Base-by-base conservation (phyloP, 495 filamentous ascomycete genomes). In the Aspergillus egyptiacus region DNA sequence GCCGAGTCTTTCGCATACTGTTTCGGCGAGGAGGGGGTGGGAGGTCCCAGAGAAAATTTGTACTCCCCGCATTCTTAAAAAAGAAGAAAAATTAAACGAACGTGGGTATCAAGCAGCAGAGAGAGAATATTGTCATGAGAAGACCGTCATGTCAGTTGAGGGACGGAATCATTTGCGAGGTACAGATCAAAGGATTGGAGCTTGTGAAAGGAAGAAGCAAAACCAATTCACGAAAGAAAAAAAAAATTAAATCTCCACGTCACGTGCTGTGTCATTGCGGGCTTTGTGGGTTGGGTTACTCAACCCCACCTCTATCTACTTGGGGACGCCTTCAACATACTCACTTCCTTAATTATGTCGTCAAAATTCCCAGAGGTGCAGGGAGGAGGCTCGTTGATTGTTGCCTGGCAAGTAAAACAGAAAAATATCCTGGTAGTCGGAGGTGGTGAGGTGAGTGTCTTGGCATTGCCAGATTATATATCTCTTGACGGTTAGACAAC, bases 401-500 rank as follows among this genome's bases (percentile, higher is more conserved):
- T 98, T 37, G 93, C 93, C 56, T 98, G 89, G 89, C 93, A 97
- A 70, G 77, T 93, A 49, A 85, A 79, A 59, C 79, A 83, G 60
- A 96, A 91, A 62, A 72, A 77, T 50, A 81, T 97, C 3, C 66
- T 98, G 9, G 87, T 98, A 2, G 77, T 98, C 6, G 93, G 93
- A 48, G 93, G 93, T 53, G 93, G 93, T 62, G 90, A 96, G 75
- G 91, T 94, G 67, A 56, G 71, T 46, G 34, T 14, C 33, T 46
- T 31, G 35, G 13, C 20, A 8, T 19, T 44, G 6, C 4, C 24
- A 0, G 18, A 22, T 11, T 34, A 37, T 48, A 51, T 50, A 51
- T 42, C 48, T 53, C n/a, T 55, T 28, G 51, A 25, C 9, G 14
- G 22, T 42, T 23, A 44, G 24, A 48, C 54, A 46, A 54, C 41